Evolutionary conservation across 208 protist genomes (phyloP), one percentile per base, ranked within the genome.

Genomic region (Tetramitus jugosus): DNA sequence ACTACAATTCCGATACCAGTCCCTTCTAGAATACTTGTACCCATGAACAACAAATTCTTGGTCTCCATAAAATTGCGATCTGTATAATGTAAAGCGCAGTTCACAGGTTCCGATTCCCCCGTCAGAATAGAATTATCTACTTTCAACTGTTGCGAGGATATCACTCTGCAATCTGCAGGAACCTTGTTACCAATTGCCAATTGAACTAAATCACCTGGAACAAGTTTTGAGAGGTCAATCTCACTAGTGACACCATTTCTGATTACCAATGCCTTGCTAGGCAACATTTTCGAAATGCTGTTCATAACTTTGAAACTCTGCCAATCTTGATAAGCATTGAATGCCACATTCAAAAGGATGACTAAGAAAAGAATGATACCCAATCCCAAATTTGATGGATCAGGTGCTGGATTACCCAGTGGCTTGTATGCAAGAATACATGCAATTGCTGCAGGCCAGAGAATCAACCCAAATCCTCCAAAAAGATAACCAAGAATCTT

Each of bases 31-130:
- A 45, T 91, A 90, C 76, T 96, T 95, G 2, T 88, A 60, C 43
- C 92, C 29, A 87, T 90, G 45, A 94, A 97, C 3, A 93, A 68
- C 87, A 97, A 96, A 83, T 91, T 95, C n/a, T 29, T 64, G 7
- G 60, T 64, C 60, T 64, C 60, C 60, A 64, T 33, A 33, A 29
- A 29, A 29, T 64, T 64, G 10, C 29, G 14, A 29, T 64, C 60
- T 7, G 60, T 33, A 7, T 33, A 33, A 10, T 64, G 6, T 7
- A 29, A 7, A 23, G 60, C 7, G 6, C 60, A 33, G 14, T 7
- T 10, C 6, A 64, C 29, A 33, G 60, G 60, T 33, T 64, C 60
- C 7, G 60, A 33, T 26, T 64, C 60, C 29, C 60, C 90, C 26
- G 76, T 79, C n/a, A 79, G n/a, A 49, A 79, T 65, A 20, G 76